Percentiles rank a stretch among this genome's conserved stretches.
Conservation (phyloP, 805 yeast species). For the Candida sithepensis region DNA sequence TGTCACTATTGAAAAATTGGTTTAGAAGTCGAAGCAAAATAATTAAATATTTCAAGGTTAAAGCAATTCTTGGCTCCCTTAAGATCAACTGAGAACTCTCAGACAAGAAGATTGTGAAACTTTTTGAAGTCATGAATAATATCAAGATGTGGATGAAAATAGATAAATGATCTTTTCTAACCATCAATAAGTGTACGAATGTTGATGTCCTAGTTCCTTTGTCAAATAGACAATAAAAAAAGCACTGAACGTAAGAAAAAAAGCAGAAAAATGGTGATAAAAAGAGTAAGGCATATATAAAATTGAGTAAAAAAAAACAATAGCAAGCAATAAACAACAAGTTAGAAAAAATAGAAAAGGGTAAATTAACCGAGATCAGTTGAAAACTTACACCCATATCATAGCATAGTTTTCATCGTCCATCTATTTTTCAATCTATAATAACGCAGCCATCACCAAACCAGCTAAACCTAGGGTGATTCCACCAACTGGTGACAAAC, state of each 20-base stretch:
- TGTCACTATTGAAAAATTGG: not conserved
- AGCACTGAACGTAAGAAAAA: not conserved
- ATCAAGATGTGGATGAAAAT: not conserved
- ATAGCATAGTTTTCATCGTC: not conserved
- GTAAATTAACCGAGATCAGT: not conserved
- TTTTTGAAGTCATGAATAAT: not conserved
- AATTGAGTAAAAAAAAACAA: not conserved
- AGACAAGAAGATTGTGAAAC: not conserved
- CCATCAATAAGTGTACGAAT: not conserved
- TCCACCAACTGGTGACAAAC: slow-evolving; percentile 28
- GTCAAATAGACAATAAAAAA: not conserved
- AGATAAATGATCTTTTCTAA: not conserved
- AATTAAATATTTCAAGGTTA: not conserved
- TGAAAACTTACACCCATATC: not conserved
- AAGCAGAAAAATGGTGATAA: not conserved
- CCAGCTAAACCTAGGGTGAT: slow-evolving; percentile 34
- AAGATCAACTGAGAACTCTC: too few species aligned
- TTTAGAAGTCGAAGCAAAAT: not conserved
- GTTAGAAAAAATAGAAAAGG: not conserved
- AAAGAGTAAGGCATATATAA: not conserved
- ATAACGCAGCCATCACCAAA: slow-evolving; percentile 34
- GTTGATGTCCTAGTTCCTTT: not conserved
- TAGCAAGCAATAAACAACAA: not conserved
- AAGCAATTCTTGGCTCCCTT: not conserved
- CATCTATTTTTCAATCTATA: slow-evolving; percentile 18